These are phyloP conservation scores for Plasmodium adleri DNA, from an alignment of 169 alveolate genomes.

Conservation along the genomic window DNA sequence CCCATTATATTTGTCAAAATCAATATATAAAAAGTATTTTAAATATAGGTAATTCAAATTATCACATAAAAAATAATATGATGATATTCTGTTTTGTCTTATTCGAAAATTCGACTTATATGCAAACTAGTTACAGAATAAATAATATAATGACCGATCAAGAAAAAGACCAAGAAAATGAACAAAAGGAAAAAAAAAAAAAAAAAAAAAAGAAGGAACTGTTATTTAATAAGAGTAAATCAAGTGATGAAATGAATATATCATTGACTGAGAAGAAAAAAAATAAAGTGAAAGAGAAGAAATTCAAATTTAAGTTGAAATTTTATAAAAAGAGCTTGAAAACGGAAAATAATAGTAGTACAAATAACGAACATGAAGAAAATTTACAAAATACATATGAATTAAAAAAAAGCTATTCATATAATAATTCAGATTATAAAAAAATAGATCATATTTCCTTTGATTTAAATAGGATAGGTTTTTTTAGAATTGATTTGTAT, in stretches of 20 bases:
- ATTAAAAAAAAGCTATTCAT: not conserved
- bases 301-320: slow-evolving; percentile 8
- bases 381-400: slow-evolving; percentile 14
- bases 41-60: slow-evolving; percentile 67
- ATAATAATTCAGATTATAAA: slow-evolving; percentile 23
- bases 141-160: no score
- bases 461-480: slow-evolving; percentile 56
- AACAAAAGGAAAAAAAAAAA: no score
- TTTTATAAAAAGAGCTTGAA: slow-evolving; percentile 15
- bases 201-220: not conserved
- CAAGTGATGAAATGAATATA: slow-evolving; percentile 4
- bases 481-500: slow-evolving; percentile 47
- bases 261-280: slow-evolving; percentile 8
- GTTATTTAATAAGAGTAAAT: slow-evolving; percentile 7
- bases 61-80: slow-evolving; percentile 62
- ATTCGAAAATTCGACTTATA: slow-evolving; percentile 35
- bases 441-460: slow-evolving; percentile 22
- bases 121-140: no score
- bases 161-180: no score
- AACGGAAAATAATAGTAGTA: slow-evolving; percentile 5
- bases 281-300: slow-evolving; percentile 3
- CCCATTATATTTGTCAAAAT: slow-evolving; percentile 54
- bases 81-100: slow-evolving; percentile 48
- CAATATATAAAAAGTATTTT: slow-evolving; percentile 49
- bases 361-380: slow-evolving; percentile 8